phyloP scores from a whole-genome alignment of 1,284 basidiomycete species.

The Omphalotus olearius region DNA sequence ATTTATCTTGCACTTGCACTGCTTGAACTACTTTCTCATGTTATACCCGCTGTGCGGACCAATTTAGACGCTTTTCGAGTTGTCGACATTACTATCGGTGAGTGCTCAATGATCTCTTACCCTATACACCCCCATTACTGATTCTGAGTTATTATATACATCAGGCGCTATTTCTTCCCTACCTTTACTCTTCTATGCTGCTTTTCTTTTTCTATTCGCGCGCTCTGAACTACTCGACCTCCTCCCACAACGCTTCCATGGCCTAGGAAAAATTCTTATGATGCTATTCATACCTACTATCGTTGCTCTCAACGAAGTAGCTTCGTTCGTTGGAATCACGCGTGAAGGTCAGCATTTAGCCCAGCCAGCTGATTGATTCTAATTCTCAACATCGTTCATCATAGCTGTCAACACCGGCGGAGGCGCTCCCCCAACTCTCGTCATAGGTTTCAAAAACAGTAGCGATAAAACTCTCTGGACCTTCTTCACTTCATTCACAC shows the following conservation, averaged over 20 bases:
- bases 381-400: neutral
- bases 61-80: conserved; percentile 30
- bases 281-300: conserved; percentile 52
- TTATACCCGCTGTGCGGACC: conserved; percentile 44
- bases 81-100: conserved; percentile 39
- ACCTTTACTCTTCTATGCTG: conserved; percentile 52
- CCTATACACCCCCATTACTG: conserved; percentile 22
- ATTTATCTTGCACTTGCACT: conserved; percentile 55
- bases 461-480: conserved; percentile 41
- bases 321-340: conserved; percentile 59
- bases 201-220: conserved; percentile 52
- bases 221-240: conserved; percentile 42
- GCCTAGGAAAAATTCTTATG: conserved; percentile 41
- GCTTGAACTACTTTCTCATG: conserved; percentile 56
- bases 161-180: conserved; percentile 52
- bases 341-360: conserved; percentile 41
- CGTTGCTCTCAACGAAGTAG: conserved; percentile 50
- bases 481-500: conserved; percentile 54
- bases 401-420: conserved; percentile 3
- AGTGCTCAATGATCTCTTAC: conserved; percentile 13
- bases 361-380: neutral
- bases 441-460: conserved; percentile 38
- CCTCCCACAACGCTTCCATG: conserved; percentile 46
- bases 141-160: too few species aligned
- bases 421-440: conserved; percentile 20